A percentile compares a stretch with the other conserved stretches of the same genome.
phyloP scores from a whole-genome alignment of 2,329 filamentous ascomycete species.

The Exserohilum rostratum region DNA sequence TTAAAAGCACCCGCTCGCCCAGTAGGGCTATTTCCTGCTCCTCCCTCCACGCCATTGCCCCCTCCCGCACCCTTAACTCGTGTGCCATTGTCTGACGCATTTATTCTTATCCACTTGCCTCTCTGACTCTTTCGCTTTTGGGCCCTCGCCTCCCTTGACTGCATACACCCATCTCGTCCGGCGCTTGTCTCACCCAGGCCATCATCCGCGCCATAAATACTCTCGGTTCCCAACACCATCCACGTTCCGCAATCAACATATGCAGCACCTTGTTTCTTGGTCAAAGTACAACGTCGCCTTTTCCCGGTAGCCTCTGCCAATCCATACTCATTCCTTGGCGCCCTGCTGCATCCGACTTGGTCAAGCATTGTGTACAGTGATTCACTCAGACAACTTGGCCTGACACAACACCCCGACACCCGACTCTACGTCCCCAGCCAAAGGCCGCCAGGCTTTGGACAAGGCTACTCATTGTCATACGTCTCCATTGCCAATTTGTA shows the following conservation, averaged over 20 bases:
- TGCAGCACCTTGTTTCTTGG: background rate
- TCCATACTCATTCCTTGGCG: conserved; percentile 1
- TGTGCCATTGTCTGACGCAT: too few relatives aligned
- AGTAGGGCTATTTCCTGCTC: conserved; percentile 31
- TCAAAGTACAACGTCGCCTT: too few relatives aligned
- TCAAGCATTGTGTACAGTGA: background rate
- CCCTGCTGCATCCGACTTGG: background rate
- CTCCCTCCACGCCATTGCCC: conserved; percentile 27
- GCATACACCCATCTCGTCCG: conserved; percentile 21
- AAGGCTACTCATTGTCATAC: too few relatives aligned
- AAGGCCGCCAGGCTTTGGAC: background rate
- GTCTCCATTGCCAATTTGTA: too few relatives aligned
- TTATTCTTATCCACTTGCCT: conserved; percentile 25
- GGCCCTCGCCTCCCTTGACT: conserved; percentile 20
- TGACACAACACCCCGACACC: background rate
- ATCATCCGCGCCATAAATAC: conserved; percentile 31
- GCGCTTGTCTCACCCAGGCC: conserved; percentile 35
- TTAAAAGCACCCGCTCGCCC: conserved; percentile 33
- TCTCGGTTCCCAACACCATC: conserved; percentile 7
- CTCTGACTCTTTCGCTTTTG: conserved; percentile 33
- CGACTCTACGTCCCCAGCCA: background rate
- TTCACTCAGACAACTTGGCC: background rate
- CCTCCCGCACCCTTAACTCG: too few relatives aligned
- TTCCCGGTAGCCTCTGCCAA: too few relatives aligned
- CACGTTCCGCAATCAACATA: background rate